Percentiles rank a stretch among this genome's conserved stretches.
Conservation (phyloP, 139 green algal species). For the Astrephomene gubernaculifera region DNA sequence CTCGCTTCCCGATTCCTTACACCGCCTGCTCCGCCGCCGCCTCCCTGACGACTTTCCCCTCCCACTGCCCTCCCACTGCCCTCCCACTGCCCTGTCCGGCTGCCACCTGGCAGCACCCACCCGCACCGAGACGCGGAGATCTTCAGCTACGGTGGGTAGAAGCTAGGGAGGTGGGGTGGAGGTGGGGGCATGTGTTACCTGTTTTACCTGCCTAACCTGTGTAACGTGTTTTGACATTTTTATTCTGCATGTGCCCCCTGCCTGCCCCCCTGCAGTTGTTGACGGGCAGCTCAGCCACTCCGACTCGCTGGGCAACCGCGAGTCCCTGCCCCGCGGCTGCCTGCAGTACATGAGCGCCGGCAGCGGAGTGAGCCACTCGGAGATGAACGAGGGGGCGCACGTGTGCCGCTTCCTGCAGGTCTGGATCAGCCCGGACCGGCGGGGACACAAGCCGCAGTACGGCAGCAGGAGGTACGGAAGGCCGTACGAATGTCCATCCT, state of each 20-base stretch:
- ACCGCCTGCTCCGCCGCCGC: background rate
- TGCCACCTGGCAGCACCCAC: conserved; percentile 62
- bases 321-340: conserved; percentile 63
- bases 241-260: background rate
- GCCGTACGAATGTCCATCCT: too few species aligned
- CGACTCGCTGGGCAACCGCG: conserved; percentile 81
- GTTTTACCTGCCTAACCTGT: background rate
- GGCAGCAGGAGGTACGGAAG: conserved; percentile 53
- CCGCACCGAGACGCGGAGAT: conserved; percentile 84
- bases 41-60: background rate
- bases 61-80: background rate
- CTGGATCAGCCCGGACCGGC: conserved; percentile 80
- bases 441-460: conserved; percentile 76
- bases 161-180: background rate
- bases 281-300: conserved; percentile 74
- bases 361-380: conserved; percentile 76
- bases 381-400: conserved; percentile 81
- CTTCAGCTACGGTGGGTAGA: conserved; percentile 68
- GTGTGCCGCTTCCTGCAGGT: conserved; percentile 83
- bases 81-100: background rate
- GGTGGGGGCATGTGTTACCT: background rate
- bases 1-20: background rate
- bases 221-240: background rate
- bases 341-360: conserved; percentile 86
- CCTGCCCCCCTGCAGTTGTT: conserved; percentile 48